Base-by-base conservation (phyloP, 495 filamentous ascomycete species). In the Penicillium dipodomyicola region DNA sequence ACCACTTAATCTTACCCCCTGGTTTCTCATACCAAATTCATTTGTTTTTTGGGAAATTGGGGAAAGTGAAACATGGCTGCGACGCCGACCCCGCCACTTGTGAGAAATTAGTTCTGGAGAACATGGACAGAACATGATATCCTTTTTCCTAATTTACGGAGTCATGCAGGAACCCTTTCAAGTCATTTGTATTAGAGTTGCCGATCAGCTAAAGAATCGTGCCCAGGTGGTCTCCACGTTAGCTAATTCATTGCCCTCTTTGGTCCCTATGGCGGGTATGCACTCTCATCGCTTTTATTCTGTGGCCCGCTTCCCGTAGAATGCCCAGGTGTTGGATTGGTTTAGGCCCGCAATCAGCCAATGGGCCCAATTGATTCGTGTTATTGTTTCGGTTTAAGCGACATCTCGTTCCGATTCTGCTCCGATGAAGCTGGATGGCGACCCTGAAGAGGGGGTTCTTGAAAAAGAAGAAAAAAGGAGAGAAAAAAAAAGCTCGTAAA, bases 31-130 rank as follows among this genome's bases (percentile, higher is more conserved):
- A 41, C 17, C 29, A 29, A 17, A 25, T 19, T 19, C 6, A 30
- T 9, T 25, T 25, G 1, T 25, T 25, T 25, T 25, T 5, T 4
- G 7, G 30, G 19, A 23, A 20, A 52, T 5, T 5, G 20, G 20
- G 11, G 40, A 40, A 49, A 55, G 30, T 66, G 65, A 68, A 68
- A 68, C 65, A 64, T 64, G 65, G 61, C 63, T 58, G 56, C 25
- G 58, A 62, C 58, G 50, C 55, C 42, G 58, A 41, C 49, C 48
- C 33, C 59, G 32, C 54, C 59, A 65, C 57, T 58, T 14, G 23
- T 4, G 35, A 56, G 29, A 46, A 54, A 42, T 46, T 22, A 41
- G 32, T 54, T 41, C 54, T 32, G 49, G 44, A 40, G 42, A 29
- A 51, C 45, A 25, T 27, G 33, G 35, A 39, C 33, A 42, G 23